phyloP scores from a whole-genome alignment of 2,329 filamentous ascomycete species.

The Paramyrothecium sp. region DNA sequence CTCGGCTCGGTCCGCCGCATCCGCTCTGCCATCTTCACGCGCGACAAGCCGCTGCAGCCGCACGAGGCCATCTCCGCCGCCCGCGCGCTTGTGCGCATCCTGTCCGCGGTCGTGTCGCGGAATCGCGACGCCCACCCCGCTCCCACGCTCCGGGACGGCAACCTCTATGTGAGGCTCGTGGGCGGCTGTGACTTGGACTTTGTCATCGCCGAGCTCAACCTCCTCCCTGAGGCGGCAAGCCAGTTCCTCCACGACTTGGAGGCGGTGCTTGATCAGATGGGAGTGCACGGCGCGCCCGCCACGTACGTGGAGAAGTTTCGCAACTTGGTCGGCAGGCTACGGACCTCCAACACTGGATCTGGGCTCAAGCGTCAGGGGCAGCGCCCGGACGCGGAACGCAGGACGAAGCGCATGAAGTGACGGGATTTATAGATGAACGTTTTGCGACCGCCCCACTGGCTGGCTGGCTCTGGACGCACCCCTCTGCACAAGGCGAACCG shows the following conservation, averaged over 20 bases:
- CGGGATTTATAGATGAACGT: not conserved
- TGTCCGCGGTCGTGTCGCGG: constrained; percentile 40
- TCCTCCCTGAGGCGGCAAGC: constrained; percentile 42
- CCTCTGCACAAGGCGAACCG: not conserved
- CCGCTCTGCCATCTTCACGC: constrained; percentile 35
- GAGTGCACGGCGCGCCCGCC: constrained; percentile 28
- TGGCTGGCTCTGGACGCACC: not conserved
- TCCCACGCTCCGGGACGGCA: constrained; percentile 30
- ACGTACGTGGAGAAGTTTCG: constrained; percentile 34
- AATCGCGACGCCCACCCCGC: constrained; percentile 33
- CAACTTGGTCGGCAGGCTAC: constrained; percentile 27
- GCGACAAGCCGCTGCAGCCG: constrained; percentile 32
- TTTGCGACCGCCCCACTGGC: not conserved
- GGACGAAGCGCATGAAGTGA: constrained; percentile 33
- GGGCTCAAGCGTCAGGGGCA: constrained; percentile 29
- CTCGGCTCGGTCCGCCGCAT: constrained; percentile 41
- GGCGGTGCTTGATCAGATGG: constrained; percentile 27
- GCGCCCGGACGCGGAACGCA: constrained; percentile 20
- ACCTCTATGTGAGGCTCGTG: constrained; percentile 48
- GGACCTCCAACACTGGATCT: constrained; percentile 20
- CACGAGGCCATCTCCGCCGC: constrained; percentile 44
- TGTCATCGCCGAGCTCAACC: constrained; percentile 40
- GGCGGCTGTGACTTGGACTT: constrained; percentile 43
- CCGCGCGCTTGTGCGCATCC: constrained; percentile 45
- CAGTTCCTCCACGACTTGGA: constrained; percentile 40